These are phyloP conservation scores for Cytospora piceicola DNA, from an alignment of 2,329 filamentous ascomycete species.

Conservation along the genomic window DNA sequence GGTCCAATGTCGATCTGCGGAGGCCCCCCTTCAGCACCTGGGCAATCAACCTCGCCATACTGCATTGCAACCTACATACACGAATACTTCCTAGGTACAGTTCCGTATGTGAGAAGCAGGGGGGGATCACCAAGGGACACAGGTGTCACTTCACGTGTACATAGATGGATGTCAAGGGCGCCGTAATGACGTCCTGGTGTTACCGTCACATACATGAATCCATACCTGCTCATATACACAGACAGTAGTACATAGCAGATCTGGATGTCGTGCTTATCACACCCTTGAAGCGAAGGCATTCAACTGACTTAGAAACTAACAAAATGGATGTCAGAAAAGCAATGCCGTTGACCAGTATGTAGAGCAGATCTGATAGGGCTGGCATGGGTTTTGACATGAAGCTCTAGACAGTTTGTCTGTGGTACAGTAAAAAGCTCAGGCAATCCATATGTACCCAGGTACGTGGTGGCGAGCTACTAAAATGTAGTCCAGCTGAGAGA, in stretches of 20 bases:
- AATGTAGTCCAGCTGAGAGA: neutral
- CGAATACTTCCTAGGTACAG: neutral
- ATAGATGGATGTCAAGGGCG: neutral
- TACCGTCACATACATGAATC: neutral
- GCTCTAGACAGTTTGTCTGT: neutral
- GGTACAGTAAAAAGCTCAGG: too few relatives aligned
- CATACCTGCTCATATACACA: too few relatives aligned
- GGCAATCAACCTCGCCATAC: neutral
- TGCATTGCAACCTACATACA: neutral
- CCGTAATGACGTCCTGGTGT: neutral
- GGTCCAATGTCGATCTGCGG: slow-evolving; percentile 1
- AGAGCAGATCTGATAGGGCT: too few relatives aligned
- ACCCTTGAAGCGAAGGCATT: neutral
- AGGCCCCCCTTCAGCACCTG: neutral
- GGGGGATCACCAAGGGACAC: neutral
- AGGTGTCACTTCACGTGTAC: neutral
- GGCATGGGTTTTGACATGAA: too few relatives aligned
- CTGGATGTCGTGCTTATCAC: neutral
- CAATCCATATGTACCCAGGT: too few relatives aligned
- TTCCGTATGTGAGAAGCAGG: neutral
- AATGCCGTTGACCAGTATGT: too few relatives aligned
- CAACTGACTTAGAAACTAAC: neutral
- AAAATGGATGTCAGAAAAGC: neutral
- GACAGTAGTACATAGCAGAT: neutral
- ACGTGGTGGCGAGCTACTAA: neutral